Percentiles rank a stretch among this genome's conserved stretches.
phyloP scores from a whole-genome alignment of 495 filamentous ascomycete genomes.

The Aspergillus incahuasiensis region DNA sequence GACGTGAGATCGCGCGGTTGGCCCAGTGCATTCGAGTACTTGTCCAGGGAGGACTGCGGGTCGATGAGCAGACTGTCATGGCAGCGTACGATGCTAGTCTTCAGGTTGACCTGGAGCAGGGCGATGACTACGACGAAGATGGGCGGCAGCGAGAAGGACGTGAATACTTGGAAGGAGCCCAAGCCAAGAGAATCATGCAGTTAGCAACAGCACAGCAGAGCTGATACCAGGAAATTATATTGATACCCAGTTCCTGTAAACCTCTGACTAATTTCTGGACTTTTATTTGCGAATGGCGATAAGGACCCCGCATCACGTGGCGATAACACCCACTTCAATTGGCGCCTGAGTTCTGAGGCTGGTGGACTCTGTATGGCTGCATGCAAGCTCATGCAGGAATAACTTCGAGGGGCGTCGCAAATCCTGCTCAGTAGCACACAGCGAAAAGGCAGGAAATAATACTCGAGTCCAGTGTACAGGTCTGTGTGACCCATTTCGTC shows the following conservation, averaged over 20 bases:
- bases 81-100: slow-evolving; percentile 74
- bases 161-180: slow-evolving; percentile 70
- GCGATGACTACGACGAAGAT: slow-evolving; percentile 45
- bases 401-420: neutral
- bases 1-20: slow-evolving; percentile 82
- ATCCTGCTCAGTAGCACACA: neutral
- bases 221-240: neutral
- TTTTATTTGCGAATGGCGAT: slow-evolving; percentile 3
- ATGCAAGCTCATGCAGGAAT: neutral
- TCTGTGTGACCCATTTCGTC: neutral
- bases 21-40: slow-evolving; percentile 73
- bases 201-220: slow-evolving; percentile 28
- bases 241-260: slow-evolving; percentile 14
- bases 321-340: slow-evolving; percentile 13
- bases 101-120: slow-evolving; percentile 61
- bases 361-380: neutral
- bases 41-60: slow-evolving; percentile 71
- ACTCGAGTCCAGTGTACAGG: neutral
- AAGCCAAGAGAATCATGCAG: slow-evolving; percentile 60
- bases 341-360: slow-evolving; percentile 9
- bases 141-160: slow-evolving; percentile 38
- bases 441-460: neutral
- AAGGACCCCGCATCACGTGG: slow-evolving; percentile 24
- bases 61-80: slow-evolving; percentile 90
- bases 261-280: neutral